A percentile compares a stretch with the other conserved stretches of the same genome.
Evolutionary conservation across 352 stramenopile species (phyloP).

Genomic region (Hyaloperonospora arabidopsidis): DNA sequence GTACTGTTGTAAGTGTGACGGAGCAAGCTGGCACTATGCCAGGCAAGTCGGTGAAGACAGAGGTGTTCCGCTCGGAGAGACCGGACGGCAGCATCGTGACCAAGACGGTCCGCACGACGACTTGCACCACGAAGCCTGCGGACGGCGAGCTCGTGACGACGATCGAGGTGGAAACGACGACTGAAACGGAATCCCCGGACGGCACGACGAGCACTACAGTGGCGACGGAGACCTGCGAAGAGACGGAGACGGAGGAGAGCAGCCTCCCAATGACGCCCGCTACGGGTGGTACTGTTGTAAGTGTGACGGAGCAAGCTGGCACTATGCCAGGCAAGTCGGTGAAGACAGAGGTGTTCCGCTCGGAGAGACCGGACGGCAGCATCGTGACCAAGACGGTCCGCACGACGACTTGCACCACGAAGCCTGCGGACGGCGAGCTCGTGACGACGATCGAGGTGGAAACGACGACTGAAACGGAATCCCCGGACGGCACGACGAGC

Average conservation of each 20-base stretch:
- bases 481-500: background rate
- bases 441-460: constrained; percentile 18
- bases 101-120: constrained; percentile 15
- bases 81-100: constrained; percentile 13
- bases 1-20: constrained; percentile 11
- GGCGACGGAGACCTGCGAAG: constrained; percentile 13
- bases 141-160: constrained; percentile 11
- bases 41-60: constrained; percentile 11
- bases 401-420: constrained; percentile 19
- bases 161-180: constrained; percentile 16
- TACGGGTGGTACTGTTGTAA: background rate
- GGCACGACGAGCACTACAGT: constrained; percentile 15
- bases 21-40: constrained; percentile 9
- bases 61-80: constrained; percentile 14
- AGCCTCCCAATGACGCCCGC: background rate
- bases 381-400: constrained; percentile 24
- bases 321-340: constrained; percentile 8
- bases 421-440: constrained; percentile 9
- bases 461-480: constrained; percentile 14
- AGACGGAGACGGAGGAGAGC: constrained; percentile 13
- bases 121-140: constrained; percentile 5
- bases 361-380: constrained; percentile 15
- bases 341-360: constrained; percentile 19
- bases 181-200: constrained; percentile 11
- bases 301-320: constrained; percentile 14